Base-by-base conservation (phyloP, 2,329 filamentous ascomycete species). In the Paracamarosporium sp. region DNA sequence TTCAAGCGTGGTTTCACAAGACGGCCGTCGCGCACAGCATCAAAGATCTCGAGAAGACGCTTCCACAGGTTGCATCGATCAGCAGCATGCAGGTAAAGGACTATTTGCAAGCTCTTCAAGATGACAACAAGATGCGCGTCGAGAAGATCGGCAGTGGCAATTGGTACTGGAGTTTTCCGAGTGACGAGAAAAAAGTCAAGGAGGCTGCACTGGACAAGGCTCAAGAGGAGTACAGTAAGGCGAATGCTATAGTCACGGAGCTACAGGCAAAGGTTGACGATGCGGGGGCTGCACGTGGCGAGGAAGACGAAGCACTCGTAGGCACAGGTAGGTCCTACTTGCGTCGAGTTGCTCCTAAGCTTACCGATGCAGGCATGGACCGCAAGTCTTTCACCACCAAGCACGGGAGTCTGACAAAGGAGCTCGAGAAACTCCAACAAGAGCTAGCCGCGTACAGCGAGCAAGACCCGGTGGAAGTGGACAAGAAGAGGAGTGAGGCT, bases 121-220 rank as follows among this genome's bases (percentile, higher is more conserved):
- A 89, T 66, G 88, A 90, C 55, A 81, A 80, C 65, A 82, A 83
- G 65, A 83, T 90, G 59, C 82, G 82, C 17, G 84, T 88, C 27
- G 88, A 90, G 77, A 90, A 90, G 73, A 90, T 90, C 65, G 88
- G 88, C 41, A 88, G 82, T 61, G 87, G 86, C 27, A 90, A 90
- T 71, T 90, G 88, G 88, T 90, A 90, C 76, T 90, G 88, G 88
- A 84, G 82, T 61, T 90, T 90, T 70, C 79, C 76, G 17, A 85
- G 82, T 27, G 86, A 89, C 52, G 85, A 85, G 67, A 82, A 79
- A 68, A 82, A 81, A 46, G 71, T 75, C 17, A 78, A 76, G 55
- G 76, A 84, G 56, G 62, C 59, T 40, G 67, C 69, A 7, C 69
- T 81, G 25, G 69, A 68, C 3, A 74, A 75, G 25, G 76, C 76